phyloP scores from a whole-genome alignment of 371 early-diverging fungal genomes.

The Haplosporangium sp. region DNA sequence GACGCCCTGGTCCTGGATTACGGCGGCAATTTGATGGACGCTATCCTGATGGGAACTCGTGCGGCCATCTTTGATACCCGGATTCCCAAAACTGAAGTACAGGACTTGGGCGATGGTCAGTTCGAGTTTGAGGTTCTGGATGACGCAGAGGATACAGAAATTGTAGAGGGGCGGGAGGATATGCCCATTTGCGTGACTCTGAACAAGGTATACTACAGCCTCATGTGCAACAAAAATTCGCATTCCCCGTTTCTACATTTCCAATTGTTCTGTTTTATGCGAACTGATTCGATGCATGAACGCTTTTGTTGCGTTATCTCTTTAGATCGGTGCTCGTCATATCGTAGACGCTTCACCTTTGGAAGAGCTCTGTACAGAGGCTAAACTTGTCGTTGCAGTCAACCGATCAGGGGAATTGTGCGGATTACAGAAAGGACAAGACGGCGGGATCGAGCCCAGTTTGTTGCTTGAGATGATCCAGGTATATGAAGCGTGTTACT shows the following conservation, averaged over 20 bases:
- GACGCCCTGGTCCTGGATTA: conserved; percentile 94
- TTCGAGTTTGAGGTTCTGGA: conserved; percentile 91
- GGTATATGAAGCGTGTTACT: conserved; percentile 42
- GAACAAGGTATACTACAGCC: conserved; percentile 68
- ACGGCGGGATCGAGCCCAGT: conserved; percentile 83
- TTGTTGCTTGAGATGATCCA: conserved; percentile 84
- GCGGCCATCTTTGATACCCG: conserved; percentile 88
- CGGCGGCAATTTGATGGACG: conserved; percentile 89
- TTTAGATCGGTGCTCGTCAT: conserved; percentile 82
- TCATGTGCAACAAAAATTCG: not conserved
- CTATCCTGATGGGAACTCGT: conserved; percentile 83
- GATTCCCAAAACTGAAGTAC: conserved; percentile 84
- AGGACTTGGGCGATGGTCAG: conserved; percentile 77
- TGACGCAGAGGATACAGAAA: conserved; percentile 84
- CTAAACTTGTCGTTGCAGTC: conserved; percentile 83
- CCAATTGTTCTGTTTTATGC: not conserved
- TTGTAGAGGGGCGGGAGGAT: conserved; percentile 78
- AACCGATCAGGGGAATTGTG: conserved; percentile 84
- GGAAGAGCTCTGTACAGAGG: conserved; percentile 89
- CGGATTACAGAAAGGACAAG: conserved; percentile 83
- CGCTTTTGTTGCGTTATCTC: not conserved
- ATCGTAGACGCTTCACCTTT: conserved; percentile 87
- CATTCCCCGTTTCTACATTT: not conserved
- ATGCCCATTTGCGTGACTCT: conserved; percentile 87
- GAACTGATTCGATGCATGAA: not conserved